Evolutionary conservation across 225 moss, liverwort and hornwort genomes (phyloP).

Genomic region (Asterella californica): DNA sequence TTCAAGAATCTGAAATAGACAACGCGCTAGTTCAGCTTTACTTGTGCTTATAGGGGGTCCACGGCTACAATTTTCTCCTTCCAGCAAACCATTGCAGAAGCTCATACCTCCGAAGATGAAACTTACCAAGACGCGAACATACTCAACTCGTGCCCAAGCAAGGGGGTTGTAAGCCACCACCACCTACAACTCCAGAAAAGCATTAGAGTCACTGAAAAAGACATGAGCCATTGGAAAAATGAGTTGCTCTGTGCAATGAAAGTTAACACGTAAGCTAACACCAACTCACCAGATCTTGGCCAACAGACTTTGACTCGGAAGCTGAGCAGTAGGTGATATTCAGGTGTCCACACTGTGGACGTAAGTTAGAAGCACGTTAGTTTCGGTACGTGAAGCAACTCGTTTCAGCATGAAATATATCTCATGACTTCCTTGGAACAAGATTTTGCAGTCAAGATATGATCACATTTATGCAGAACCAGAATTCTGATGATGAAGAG

Average conservation of each 20-base stretch:
- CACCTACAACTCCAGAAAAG: constrained; percentile 14
- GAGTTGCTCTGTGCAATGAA: too few species aligned
- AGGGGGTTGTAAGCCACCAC: constrained; percentile 41
- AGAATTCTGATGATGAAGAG: neutral
- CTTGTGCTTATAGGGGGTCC: neutral
- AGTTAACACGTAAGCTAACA: neutral
- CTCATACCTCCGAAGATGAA: neutral
- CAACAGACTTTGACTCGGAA: constrained; percentile 19
- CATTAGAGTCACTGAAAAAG: neutral
- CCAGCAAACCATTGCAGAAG: too few species aligned
- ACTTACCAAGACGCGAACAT: constrained; percentile 37
- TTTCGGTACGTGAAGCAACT: neutral
- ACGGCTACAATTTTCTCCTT: too few species aligned
- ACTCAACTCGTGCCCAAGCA: constrained; percentile 36
- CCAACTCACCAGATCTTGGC: constrained; percentile 15
- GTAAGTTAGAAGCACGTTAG: neutral
- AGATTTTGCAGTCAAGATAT: neutral
- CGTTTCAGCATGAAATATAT: neutral
- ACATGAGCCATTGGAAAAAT: too few species aligned
- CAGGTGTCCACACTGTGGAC: constrained; percentile 28
- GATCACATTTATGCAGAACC: too few species aligned
- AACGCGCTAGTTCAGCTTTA: neutral
- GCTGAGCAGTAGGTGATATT: constrained; percentile 41
- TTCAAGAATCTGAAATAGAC: neutral
- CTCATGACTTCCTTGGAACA: neutral